Percentiles rank a stretch among this genome's conserved stretches.
phyloP scores from a whole-genome alignment of 2,329 filamentous ascomycete genomes.

The Epichloe festucae region DNA sequence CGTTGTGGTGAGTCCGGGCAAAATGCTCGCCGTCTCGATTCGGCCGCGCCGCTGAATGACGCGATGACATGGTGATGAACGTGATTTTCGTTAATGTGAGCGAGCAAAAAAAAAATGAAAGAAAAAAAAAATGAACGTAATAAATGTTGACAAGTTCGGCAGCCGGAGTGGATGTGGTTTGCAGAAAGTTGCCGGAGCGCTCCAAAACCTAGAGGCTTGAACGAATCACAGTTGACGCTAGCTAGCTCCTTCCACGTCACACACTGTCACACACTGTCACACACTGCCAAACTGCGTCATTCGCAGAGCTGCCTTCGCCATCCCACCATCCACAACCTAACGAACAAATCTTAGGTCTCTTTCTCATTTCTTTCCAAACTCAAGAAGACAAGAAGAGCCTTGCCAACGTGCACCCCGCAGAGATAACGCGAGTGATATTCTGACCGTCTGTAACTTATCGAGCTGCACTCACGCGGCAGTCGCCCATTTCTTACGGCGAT shows the following conservation, averaged over 20 bases:
- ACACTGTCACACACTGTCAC: neutral
- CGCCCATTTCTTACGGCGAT: neutral
- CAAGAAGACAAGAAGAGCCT: too few species aligned
- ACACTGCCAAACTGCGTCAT: conserved; percentile 7
- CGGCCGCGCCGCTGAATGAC: conserved; percentile 44
- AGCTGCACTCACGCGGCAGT: neutral
- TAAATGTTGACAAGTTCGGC: neutral
- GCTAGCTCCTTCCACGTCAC: neutral
- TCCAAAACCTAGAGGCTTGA: neutral
- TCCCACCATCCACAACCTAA: neutral
- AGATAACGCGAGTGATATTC: neutral
- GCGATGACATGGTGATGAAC: conserved; percentile 11
- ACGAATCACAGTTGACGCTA: neutral
- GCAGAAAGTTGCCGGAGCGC: neutral
- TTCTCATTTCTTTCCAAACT: too few species aligned
- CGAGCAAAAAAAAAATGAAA: neutral
- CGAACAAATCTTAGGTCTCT: too few species aligned
- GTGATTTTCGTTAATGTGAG: neutral
- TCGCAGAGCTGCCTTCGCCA: conserved; percentile 7
- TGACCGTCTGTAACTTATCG: neutral
- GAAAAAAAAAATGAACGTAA: too few species aligned
- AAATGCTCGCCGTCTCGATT: conserved; percentile 77
- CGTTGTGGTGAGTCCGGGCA: conserved; percentile 57
- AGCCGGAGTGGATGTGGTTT: neutral
- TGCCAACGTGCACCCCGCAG: neutral